A percentile compares a stretch with the other conserved stretches of the same genome.
These are phyloP conservation scores for Centella asiatica DNA, from an alignment of 129 eudicot species.

Conservation along the genomic window DNA sequence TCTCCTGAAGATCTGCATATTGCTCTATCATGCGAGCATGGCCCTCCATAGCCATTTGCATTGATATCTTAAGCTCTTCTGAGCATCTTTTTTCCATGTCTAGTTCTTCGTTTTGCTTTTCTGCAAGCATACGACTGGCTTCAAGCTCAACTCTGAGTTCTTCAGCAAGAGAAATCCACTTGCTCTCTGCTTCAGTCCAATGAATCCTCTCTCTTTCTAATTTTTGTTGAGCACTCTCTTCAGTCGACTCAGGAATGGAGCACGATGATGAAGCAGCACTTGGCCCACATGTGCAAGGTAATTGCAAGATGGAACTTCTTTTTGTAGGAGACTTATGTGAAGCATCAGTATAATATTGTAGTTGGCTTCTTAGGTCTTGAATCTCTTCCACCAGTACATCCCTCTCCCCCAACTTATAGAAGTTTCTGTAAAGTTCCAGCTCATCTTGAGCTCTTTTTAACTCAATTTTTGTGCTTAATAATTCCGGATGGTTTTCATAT, in stretches of 20 bases:
- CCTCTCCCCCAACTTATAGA: conserved; percentile 91
- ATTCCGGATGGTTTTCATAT: conserved; percentile 89
- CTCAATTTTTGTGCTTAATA: conserved; percentile 57
- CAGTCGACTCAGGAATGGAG: conserved; percentile 35
- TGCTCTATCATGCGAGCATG: conserved; percentile 97
- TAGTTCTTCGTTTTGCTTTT: conserved; percentile 58
- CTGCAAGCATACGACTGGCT: conserved; percentile 35
- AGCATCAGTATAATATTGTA: conserved; percentile 62
- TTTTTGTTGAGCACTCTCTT: conserved; percentile 49
- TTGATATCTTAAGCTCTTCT: conserved; percentile 81
- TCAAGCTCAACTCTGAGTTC: conserved; percentile 62
- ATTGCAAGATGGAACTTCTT: conserved; percentile 42
- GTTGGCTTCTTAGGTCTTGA: conserved; percentile 77
- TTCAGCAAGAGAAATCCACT: conserved; percentile 71
- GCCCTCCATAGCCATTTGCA: conserved; percentile 93
- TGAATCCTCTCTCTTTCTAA: conserved; percentile 52
- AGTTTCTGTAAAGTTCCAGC: conserved; percentile 60
- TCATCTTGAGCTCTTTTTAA: conserved; percentile 62
- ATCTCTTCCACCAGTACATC: conserved; percentile 89
- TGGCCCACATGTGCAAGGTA: conserved; percentile 51
- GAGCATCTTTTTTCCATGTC: conserved; percentile 71
- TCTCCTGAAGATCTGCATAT: conserved; percentile 87
- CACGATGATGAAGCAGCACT: conserved; percentile 30
- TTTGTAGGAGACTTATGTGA: conserved; percentile 44
- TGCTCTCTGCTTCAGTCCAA: conserved; percentile 68